Evolutionary conservation across 2,329 filamentous ascomycete genomes (phyloP), one percentile per base, ranked within the genome.

Genomic region (Tolypocladium tropicale): DNA sequence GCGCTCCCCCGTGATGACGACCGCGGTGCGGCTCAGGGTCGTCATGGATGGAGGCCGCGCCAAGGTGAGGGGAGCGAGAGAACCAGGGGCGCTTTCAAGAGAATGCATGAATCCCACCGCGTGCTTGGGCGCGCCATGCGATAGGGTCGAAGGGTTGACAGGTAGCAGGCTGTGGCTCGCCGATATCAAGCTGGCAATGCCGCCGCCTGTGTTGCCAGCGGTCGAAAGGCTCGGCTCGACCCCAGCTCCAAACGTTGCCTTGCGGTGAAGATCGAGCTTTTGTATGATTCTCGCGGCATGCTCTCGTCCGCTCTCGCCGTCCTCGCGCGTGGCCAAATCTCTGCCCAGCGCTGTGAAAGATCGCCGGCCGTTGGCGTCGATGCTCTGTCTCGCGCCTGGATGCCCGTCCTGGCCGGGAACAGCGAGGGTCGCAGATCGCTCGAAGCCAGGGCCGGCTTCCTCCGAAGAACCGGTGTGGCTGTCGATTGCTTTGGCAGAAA

Each of bases 261-360:
- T 95, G 61, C 93, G 85, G 69, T 95, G 89, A 56, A 96, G 78
- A 70, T 96, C 93, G 49, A 96, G 80, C 70, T 91, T 96, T 68
- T 95, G 90, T 69, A 96, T 96, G 60, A 97, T 90, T 58, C 92
- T 84, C 23, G 90, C 83, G 10, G 90, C 88, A 69, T 94, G 90
- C 58, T 95, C 91, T 59, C 88, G 81, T 56, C 86, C 81, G 60
- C 83, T 84, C 64, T 94, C 89, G 33, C 85, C 84, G 48, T 93
- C 89, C 64, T 86, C 83, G 58, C 79, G 74, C n/a, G 37, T 52
- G 12, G 72, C 74, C 14, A 80, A 63, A 49, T 77, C 74, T 34
- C 70, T 67, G 11, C 72, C 72, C 28, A 78, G 66, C 1, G 78
- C 77, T 4, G 82, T 84, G 56, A 83, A 78, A 6, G 81, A 82